Evolutionary conservation across 2,329 filamentous ascomycete genomes (phyloP).

Genomic region (Xylariaceae sp.): DNA sequence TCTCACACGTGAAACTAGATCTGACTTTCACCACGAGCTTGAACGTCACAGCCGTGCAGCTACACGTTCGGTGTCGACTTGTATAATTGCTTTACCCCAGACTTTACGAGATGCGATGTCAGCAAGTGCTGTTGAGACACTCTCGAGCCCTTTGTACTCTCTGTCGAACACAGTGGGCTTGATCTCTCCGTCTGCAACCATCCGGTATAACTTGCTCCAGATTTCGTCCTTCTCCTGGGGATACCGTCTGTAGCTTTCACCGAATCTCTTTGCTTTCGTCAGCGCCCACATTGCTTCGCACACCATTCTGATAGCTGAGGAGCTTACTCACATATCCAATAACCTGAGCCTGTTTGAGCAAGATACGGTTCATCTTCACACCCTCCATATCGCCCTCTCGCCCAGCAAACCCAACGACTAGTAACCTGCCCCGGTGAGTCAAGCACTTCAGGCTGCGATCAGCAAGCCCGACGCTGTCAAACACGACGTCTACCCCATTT

Average conservation of each 20-base stretch:
- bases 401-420: constrained; percentile 1
- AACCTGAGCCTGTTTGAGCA: constrained; percentile 2
- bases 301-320: no score
- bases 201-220: constrained; percentile 1
- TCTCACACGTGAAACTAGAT: background rate
- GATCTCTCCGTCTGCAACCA: constrained; percentile 40
- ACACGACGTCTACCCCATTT: constrained; percentile 1
- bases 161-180: constrained; percentile 42
- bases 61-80: background rate
- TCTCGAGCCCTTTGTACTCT: constrained; percentile 48
- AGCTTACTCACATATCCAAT: constrained; percentile 4
- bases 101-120: constrained; percentile 49
- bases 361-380: background rate
- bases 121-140: constrained; percentile 47
- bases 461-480: constrained; percentile 5
- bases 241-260: background rate
- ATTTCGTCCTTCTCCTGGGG: background rate
- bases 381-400: constrained; percentile 3
- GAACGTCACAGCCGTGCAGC: background rate
- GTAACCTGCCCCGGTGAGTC: background rate
- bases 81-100: constrained; percentile 57
- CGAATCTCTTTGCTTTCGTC: background rate
- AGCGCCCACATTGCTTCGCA: no score
- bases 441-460: constrained; percentile 2
- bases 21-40: background rate